These are phyloP conservation scores for Leccinum boreale DNA, from an alignment of 768 basidiomycete species.

Conservation along the genomic window DNA sequence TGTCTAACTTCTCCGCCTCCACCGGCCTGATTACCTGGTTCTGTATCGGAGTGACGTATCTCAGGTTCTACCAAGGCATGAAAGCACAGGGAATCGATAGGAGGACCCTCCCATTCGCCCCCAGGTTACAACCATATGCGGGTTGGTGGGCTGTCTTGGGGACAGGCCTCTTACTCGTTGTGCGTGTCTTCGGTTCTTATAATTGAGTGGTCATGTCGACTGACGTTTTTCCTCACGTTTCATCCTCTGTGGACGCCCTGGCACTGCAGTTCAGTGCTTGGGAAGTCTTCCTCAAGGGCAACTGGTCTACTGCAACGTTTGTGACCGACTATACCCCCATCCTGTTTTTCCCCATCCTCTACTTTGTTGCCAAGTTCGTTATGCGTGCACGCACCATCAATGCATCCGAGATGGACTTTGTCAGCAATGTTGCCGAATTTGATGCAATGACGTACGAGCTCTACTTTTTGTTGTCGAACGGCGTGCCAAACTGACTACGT, in stretches of 20 bases:
- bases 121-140: slow-evolving; percentile 40
- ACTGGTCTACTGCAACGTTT: slow-evolving; percentile 38
- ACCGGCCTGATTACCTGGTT: slow-evolving; percentile 46
- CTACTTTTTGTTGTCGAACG: background rate
- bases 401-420: slow-evolving; percentile 26
- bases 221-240: background rate
- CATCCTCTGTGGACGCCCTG: background rate
- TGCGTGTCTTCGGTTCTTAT: slow-evolving; percentile 17
- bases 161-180: slow-evolving; percentile 32
- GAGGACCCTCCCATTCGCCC: slow-evolving; percentile 42
- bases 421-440: slow-evolving; percentile 23
- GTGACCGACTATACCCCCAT: slow-evolving; percentile 44
- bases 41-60: slow-evolving; percentile 42
- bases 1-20: slow-evolving; percentile 34
- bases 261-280: slow-evolving; percentile 37
- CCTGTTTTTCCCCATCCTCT: slow-evolving; percentile 46
- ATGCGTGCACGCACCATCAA: slow-evolving; percentile 9
- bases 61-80: slow-evolving; percentile 47
- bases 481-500: background rate
- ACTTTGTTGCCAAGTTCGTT: slow-evolving; percentile 26
- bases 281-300: slow-evolving; percentile 37
- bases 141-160: slow-evolving; percentile 35
- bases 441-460: slow-evolving; percentile 23
- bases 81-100: slow-evolving; percentile 48
- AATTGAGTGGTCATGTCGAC: background rate